These are phyloP conservation scores for Rhizomucor miehei DNA, from an alignment of 371 early-diverging fungal genomes.

Conservation along the genomic window DNA sequence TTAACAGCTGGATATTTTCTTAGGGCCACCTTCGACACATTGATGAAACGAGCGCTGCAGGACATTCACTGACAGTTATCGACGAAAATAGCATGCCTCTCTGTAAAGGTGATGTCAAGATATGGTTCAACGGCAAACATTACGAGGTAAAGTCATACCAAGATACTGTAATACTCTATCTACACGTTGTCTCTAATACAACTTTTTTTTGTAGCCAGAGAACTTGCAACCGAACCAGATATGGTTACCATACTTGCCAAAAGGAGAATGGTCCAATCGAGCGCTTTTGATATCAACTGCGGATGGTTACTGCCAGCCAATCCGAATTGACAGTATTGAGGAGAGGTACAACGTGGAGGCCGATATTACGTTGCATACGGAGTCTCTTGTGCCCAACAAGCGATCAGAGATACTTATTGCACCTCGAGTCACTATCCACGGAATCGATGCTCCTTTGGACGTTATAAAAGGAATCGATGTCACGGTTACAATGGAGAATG, in stretches of 20 bases:
- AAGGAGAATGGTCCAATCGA: background rate
- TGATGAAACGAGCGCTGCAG: conserved; percentile 42
- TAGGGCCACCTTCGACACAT: conserved; percentile 51
- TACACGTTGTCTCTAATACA: background rate
- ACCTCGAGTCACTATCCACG: conserved; percentile 31
- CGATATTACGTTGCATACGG: conserved; percentile 44
- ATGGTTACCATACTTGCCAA: background rate
- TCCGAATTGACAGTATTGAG: conserved; percentile 19
- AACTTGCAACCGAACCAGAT: background rate
- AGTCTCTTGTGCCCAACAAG: conserved; percentile 40
- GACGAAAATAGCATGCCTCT: conserved; percentile 38
- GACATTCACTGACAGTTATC: conserved; percentile 45
- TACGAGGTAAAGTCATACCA: conserved; percentile 43
- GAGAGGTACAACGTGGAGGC: conserved; percentile 39
- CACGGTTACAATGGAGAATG: conserved; percentile 22
- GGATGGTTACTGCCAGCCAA: conserved; percentile 42
- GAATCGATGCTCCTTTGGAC: conserved; percentile 22
- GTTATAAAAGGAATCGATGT: conserved; percentile 41
- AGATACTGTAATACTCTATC: too few relatives aligned
- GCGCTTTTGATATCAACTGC: conserved; percentile 26
- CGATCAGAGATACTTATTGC: conserved; percentile 21
- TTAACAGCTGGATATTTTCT: background rate
- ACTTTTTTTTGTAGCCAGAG: background rate
- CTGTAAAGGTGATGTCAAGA: conserved; percentile 13
- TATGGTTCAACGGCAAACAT: conserved; percentile 41